Evolutionary conservation across 352 stramenopile genomes (phyloP).

Genomic region (Phytophthora crassamura): DNA sequence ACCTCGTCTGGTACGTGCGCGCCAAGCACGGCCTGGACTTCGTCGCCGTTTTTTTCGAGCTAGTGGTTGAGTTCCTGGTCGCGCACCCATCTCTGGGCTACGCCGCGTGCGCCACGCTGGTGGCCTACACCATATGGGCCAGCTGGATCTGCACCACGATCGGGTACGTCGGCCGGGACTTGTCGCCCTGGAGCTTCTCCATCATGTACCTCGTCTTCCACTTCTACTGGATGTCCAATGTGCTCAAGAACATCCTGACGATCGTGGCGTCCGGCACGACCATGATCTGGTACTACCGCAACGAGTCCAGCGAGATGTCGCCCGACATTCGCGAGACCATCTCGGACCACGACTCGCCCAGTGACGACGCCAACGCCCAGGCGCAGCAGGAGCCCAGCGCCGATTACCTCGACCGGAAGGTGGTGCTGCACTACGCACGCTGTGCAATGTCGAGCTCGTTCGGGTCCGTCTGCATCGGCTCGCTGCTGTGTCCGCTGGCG

Average conservation of each 20-base stretch:
- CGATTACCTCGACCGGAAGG: slow-evolving; percentile 47
- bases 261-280: slow-evolving; percentile 81
- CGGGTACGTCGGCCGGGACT: slow-evolving; percentile 60
- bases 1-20: slow-evolving; percentile 76
- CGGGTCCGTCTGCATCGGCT: slow-evolving; percentile 85
- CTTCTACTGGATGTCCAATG: slow-evolving; percentile 90
- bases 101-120: slow-evolving; percentile 55
- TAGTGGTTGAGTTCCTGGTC: slow-evolving; percentile 76
- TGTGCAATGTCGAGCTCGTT: slow-evolving; percentile 77
- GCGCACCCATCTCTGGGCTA: slow-evolving; percentile 63
- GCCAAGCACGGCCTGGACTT: slow-evolving; percentile 79
- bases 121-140: slow-evolving; percentile 78
- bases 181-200: slow-evolving; percentile 72
- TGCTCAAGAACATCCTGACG: slow-evolving; percentile 87
- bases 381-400: slow-evolving; percentile 20
- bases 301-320: slow-evolving; percentile 70
- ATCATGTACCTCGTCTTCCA: slow-evolving; percentile 84
- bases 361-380: slow-evolving; percentile 17
- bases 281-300: slow-evolving; percentile 89
- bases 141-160: slow-evolving; percentile 86
- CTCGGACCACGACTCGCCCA: slow-evolving; percentile 47
- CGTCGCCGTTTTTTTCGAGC: slow-evolving; percentile 82
- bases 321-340: slow-evolving; percentile 44
- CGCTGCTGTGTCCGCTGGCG: slow-evolving; percentile 77
- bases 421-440: slow-evolving; percentile 77